Percentiles rank a stretch among this genome's conserved stretches.
Evolutionary conservation across 208 protist species (phyloP).

Genomic region (Trichomonas gallinae): DNA sequence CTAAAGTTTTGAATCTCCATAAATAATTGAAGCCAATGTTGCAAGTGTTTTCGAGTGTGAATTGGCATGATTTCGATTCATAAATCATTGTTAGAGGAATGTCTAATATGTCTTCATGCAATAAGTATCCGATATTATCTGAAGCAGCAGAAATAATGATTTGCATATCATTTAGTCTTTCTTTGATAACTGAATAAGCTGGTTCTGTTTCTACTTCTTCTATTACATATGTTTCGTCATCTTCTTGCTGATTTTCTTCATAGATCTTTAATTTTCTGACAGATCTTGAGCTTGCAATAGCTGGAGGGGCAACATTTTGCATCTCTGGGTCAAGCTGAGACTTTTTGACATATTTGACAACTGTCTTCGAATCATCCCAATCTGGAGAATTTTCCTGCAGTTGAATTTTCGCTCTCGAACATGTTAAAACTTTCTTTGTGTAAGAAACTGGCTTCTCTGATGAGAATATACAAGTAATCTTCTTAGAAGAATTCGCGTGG

Average conservation of each 20-base stretch:
- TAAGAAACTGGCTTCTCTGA: background rate
- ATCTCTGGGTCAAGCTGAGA: background rate
- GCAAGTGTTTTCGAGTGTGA: conserved; percentile 67
- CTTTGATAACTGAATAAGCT: background rate
- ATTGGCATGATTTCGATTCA: conserved; percentile 54
- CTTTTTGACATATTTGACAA: background rate
- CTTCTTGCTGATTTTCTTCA: background rate
- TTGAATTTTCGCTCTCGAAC: background rate
- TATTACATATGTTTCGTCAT: background rate
- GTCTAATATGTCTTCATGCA: conserved; percentile 40
- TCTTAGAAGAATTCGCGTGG: background rate
- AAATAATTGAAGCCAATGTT: conserved; percentile 57
- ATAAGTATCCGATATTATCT: conserved; percentile 32
- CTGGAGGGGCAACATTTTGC: background rate
- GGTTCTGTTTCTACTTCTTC: conserved; percentile 25
- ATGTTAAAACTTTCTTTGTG: background rate
- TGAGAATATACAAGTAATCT: background rate
- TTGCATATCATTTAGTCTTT: background rate
- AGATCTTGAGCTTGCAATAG: background rate
- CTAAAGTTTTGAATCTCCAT: conserved; percentile 35
- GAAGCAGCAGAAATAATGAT: conserved; percentile 26
- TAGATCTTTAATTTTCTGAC: background rate
- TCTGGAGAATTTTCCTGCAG: background rate
- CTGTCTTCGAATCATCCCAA: conserved; percentile 10
- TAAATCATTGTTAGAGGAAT: conserved; percentile 78